Evolutionary conservation across 2,329 filamentous ascomycete genomes (phyloP), one percentile per base, ranked within the genome.

Genomic region (Balansia obtecta): DNA sequence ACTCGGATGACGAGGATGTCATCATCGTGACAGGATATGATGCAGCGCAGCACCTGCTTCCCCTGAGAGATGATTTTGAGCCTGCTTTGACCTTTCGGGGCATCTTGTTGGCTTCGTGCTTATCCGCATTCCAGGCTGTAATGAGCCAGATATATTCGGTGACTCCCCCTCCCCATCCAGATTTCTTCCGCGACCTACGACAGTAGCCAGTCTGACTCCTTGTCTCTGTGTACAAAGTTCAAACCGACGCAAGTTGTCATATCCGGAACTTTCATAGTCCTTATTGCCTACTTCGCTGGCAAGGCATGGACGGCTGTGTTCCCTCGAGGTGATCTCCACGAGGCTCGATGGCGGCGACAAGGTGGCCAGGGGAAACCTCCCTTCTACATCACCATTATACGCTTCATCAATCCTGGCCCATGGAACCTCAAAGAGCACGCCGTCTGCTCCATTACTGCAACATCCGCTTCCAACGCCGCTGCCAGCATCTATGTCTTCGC

Each of bases 371-470:
- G 69, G 2, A 65, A 66, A 32, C 59, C 61, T 15, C 75, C 76
- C 0, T 20, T 54, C 1, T 71, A 63, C 59, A 71, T 79, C 44
- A 54, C 50, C 1, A 11, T 67, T 15, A 33, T 70, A 15, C 64
- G 62, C 7, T 71, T 80, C 45, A 20, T 80, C 55, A 80, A 80
- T 55, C 62, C 62, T 5, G 71, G 76, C 0, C 69, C 68, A 0
- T 81, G 73, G 71, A 66, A 65, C 30, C 61, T 80, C 33, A 80
- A 80, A 54, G 77, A 81, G 56, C 77, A 81, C 37, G 65, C 74
- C 0, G 68, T 79, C 1, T 73, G 71, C 54, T 57, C 75, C 46
- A 75, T 79, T 57, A 79, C 73, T 1, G 74, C 76, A 1, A 75
- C 73, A 0, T 74, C 74, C 0, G 75, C 73, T 0, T 76, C 72